Evolutionary conservation across 2,329 filamentous ascomycete genomes (phyloP).

Genomic region (Hansfordia pulvinata): DNA sequence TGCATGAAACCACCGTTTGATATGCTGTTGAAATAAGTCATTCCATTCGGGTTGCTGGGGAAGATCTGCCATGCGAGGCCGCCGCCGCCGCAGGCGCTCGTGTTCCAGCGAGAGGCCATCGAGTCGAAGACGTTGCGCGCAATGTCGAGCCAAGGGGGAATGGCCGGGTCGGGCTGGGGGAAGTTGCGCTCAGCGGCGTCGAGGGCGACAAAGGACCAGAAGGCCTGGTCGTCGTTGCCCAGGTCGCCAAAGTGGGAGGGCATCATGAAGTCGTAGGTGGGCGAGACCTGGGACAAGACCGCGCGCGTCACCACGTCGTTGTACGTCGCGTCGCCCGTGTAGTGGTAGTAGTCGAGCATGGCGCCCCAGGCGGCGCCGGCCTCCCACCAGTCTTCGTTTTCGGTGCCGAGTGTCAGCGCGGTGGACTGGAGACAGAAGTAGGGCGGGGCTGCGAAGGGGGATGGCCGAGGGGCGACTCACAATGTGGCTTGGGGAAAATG

Average conservation of each 20-base stretch:
- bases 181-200: conserved; percentile 56
- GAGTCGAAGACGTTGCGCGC: conserved; percentile 60
- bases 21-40: conserved; percentile 73
- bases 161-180: conserved; percentile 39
- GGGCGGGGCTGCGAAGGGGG: too few species aligned
- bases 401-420: conserved; percentile 1
- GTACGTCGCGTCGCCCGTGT: conserved; percentile 48
- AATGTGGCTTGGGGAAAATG: conserved; percentile 53
- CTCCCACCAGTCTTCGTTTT: conserved; percentile 43
- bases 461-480: conserved; percentile 7
- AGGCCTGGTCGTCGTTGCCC: conserved; percentile 64
- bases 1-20: conserved; percentile 78
- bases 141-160: conserved; percentile 54
- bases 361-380: conserved; percentile 52
- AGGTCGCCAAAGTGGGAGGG: conserved; percentile 41
- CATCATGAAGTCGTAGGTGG: conserved; percentile 45
- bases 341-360: conserved; percentile 57
- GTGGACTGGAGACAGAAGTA: conserved; percentile 18
- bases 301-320: conserved; percentile 45
- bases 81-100: conserved; percentile 52
- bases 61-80: conserved; percentile 78
- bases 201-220: conserved; percentile 58
- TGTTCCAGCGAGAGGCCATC: conserved; percentile 59
- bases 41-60: conserved; percentile 55
- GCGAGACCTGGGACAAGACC: conserved; percentile 43